Evolutionary conservation across 2,329 filamentous ascomycete species (phyloP).

Genomic region (Microascus cirrosus): DNA sequence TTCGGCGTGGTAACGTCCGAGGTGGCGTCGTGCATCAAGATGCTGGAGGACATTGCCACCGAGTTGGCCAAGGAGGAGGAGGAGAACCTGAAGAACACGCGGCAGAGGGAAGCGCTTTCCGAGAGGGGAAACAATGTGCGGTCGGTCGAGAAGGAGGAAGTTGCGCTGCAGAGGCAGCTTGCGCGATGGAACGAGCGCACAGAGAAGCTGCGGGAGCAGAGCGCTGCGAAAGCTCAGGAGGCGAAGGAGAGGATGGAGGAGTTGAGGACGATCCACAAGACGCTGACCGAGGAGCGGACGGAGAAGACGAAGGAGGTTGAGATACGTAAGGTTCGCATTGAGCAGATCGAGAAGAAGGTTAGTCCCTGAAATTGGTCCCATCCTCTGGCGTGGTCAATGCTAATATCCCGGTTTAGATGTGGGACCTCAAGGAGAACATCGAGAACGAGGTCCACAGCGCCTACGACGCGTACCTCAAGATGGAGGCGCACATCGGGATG

Average conservation of each 20-base stretch:
- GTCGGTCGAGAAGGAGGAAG: conserved; percentile 83
- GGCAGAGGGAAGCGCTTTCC: conserved; percentile 76
- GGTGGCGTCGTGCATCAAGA: conserved; percentile 76
- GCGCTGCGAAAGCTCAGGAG: conserved; percentile 66
- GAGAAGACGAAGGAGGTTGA: conserved; percentile 91
- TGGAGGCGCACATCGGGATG: conserved; percentile 92
- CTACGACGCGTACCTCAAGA: conserved; percentile 90
- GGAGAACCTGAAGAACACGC: conserved; percentile 66
- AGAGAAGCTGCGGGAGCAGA: conserved; percentile 70
- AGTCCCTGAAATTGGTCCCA: conserved; percentile 12
- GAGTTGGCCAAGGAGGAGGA: conserved; percentile 89
- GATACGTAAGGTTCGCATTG: conserved; percentile 80
- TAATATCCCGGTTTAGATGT: conserved; percentile 55
- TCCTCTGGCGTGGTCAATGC: conserved; percentile 14
- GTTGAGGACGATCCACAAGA: conserved; percentile 66
- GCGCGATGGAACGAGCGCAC: conserved; percentile 80
- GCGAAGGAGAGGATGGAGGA: conserved; percentile 88
- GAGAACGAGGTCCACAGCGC: conserved; percentile 86
- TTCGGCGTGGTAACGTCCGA: conserved; percentile 78
- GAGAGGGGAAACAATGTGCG: conserved; percentile 82
- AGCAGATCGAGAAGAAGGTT: conserved; percentile 98
- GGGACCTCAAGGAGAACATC: conserved; percentile 93
- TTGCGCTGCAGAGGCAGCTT: conserved; percentile 72
- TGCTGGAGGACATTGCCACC: conserved; percentile 76
- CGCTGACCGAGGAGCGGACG: conserved; percentile 70